Evolutionary conservation across 2,329 filamentous ascomycete genomes (phyloP).

Genomic region (Colletotrichum shisoi): DNA sequence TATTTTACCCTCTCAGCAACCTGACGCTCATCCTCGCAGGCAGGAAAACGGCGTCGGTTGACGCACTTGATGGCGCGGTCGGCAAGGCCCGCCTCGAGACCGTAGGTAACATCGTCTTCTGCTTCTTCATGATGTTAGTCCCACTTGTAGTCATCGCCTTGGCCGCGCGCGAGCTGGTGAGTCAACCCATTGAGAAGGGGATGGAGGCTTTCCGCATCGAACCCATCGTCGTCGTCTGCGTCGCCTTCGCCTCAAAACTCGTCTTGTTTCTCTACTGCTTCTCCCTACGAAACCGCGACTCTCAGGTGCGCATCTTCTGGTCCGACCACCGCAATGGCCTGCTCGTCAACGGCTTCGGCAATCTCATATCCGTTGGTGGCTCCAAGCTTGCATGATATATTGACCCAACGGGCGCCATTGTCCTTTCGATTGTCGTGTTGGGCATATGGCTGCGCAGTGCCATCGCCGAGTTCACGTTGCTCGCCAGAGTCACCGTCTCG

Average conservation of each 20-base stretch:
- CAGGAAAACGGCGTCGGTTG: too few species aligned
- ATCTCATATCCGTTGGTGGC: slow-evolving; percentile 87
- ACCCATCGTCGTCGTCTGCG: slow-evolving; percentile 81
- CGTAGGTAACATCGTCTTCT: slow-evolving; percentile 94
- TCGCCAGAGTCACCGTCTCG: slow-evolving; percentile 87
- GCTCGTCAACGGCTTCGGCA: slow-evolving; percentile 90
- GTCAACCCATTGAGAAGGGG: slow-evolving; percentile 51
- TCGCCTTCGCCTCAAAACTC: slow-evolving; percentile 88
- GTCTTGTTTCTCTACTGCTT: slow-evolving; percentile 89
- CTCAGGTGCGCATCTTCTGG: slow-evolving; percentile 92
- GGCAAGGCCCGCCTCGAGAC: slow-evolving; percentile 96
- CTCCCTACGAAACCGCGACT: slow-evolving; percentile 87
- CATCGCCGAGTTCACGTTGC: slow-evolving; percentile 85
- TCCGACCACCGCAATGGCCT: slow-evolving; percentile 96
- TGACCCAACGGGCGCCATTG: slow-evolving; percentile 87
- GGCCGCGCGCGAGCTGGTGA: slow-evolving; percentile 74
- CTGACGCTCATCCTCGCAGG: slow-evolving; percentile 85
- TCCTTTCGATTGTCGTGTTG: slow-evolving; percentile 82
- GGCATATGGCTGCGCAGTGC: slow-evolving; percentile 84
- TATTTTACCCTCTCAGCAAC: slow-evolving; percentile 92
- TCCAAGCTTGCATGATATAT: slow-evolving; percentile 92
- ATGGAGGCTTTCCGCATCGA: slow-evolving; percentile 77
- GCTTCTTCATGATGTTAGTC: slow-evolving; percentile 92
- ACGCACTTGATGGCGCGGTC: too few species aligned
- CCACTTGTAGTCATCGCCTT: slow-evolving; percentile 93